Evolutionary conservation across 2,329 filamentous ascomycete genomes (phyloP).

Genomic region (Aphanocladium album): DNA sequence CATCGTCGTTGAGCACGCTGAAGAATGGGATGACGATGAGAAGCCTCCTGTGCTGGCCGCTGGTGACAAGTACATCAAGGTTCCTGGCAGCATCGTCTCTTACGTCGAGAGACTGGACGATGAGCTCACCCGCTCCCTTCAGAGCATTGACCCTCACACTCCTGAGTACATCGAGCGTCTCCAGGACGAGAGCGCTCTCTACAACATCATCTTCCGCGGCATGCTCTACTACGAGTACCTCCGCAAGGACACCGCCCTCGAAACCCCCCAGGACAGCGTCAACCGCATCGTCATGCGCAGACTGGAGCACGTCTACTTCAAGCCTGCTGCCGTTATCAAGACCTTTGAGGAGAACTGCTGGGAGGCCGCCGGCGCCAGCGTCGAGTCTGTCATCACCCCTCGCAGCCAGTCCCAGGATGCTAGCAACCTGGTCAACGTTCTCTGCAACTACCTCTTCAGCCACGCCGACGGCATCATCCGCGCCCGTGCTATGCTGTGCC

Average conservation of each 20-base stretch:
- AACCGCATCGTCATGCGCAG: constrained; percentile 93
- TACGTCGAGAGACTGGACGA: constrained; percentile 94
- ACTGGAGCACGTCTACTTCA: constrained; percentile 98
- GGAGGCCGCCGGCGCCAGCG: constrained; percentile 65
- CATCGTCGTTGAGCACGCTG: constrained; percentile 83
- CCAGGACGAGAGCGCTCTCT: constrained; percentile 82
- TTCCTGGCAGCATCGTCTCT: constrained; percentile 90
- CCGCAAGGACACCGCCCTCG: constrained; percentile 62
- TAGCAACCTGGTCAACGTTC: constrained; percentile 69
- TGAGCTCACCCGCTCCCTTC: constrained; percentile 93
- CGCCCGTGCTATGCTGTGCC: constrained; percentile 93
- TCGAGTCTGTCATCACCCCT: constrained; percentile 78
- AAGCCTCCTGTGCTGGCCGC: constrained; percentile 72
- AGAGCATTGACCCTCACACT: constrained; percentile 96
- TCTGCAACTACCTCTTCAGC: constrained; percentile 92
- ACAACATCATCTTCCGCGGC: constrained; percentile 85
- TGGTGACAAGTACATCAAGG: constrained; percentile 78
- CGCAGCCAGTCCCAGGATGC: constrained; percentile 65
- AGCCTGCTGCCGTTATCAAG: constrained; percentile 87
- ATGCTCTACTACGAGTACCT: constrained; percentile 84
- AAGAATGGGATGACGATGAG: constrained; percentile 99
- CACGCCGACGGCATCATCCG: constrained; percentile 94
- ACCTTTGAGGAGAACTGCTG: constrained; percentile 93
- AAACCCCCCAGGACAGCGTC: constrained; percentile 76
- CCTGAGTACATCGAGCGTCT: constrained; percentile 97